Base-by-base conservation (phyloP, 2,329 filamentous ascomycete genomes). In the Aspergillus pseudoglaucus region DNA sequence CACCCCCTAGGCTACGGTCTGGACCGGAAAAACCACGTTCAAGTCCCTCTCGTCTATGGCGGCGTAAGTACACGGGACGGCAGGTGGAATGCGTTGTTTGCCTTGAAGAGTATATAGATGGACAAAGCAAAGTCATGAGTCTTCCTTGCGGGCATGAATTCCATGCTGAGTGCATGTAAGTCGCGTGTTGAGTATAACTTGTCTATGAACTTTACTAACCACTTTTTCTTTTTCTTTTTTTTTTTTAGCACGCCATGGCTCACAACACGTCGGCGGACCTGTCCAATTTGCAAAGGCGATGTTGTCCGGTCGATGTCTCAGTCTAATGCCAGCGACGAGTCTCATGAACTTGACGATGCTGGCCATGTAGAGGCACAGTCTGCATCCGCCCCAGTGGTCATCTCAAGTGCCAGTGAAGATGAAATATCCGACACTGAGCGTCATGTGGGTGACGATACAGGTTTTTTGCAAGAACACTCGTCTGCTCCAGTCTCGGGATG, bases 91-190 rank as follows among this genome's bases (percentile, higher is more conserved):
- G 93, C 64, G 91, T 96, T 10, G 91, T 98, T 2, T 98, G 93
- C 60, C 74, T 98, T 30, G 93, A 98, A 64, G 93, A 98, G 65
- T 98, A 97, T 62, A 77, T 95, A 18, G 90, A 96, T 67, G 93
- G 93, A 35, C 84, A 96, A 59, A 95, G 90, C 66, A 82, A 83
- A 61, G 91, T 98, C 35, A 98, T 98, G 93, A 94, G 90, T 63
- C 73, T 98, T 50, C 93, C 93, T 7, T 98, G 93, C 69, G 93
- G 93, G 32, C 93, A 98, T 66, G 93, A 98, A 63, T 98, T 97
- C 69, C 93, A 98, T 68, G 91, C 79, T 23, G 90, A 95, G 65
- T 98, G 93, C 90, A 97, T 98, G 90, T 95, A 73, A 85, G 90
- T 86, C 3, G 18, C 17, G 2, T 18, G 20, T 18, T 39, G 15